Base-by-base conservation (phyloP, 306 rosid genomes). In the Betula pendula region DNA sequence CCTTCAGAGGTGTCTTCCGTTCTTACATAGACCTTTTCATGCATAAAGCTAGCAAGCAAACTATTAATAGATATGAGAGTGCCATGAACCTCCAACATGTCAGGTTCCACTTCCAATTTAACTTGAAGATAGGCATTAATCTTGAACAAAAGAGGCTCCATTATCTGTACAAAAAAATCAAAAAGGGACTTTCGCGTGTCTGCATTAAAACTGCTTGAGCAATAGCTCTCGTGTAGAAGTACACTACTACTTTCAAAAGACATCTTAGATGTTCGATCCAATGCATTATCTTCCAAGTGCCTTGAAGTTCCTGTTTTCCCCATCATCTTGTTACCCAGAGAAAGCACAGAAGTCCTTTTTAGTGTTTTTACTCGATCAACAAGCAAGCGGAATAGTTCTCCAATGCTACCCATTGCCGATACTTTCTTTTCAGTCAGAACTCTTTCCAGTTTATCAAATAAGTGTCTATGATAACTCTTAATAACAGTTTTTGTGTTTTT, bases 391-490 rank as follows among this genome's bases (percentile, higher is more conserved):
- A 92, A 87, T 42, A 95, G 60, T 78, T 84, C 88, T 62, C 96
- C 96, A 17, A 92, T 45, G 81, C 87, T 87, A 80, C 87, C 78
- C 85, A 89, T 79, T 79, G 92, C 96, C 77, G 70, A 76, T 70
- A 76, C 82, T 56, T 88, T 92, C 84, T 88, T 88, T 42, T 75
- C 80, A 74, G 87, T 80, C 62, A 83, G 82, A 80, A 85, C 74
- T 74, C 68, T 85, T 76, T 84, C 87, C 83, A 88, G 70, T 42
- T 74, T 87, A 53, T 89, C 91, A 82, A 95, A 95, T 66, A 92
- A 78, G 88, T 95, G 96, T 81, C 91, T 89, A 79, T 89, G 96
- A 83, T 90, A 95, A 85, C 97, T 90, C 85, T 81, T 80, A 60
- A 89, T 83, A 56, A 62, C 78, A 59, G 82, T 75, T 83, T 83